phyloP scores from a whole-genome alignment of 257 asterid genomes.

The Coffea canephora region DNA sequence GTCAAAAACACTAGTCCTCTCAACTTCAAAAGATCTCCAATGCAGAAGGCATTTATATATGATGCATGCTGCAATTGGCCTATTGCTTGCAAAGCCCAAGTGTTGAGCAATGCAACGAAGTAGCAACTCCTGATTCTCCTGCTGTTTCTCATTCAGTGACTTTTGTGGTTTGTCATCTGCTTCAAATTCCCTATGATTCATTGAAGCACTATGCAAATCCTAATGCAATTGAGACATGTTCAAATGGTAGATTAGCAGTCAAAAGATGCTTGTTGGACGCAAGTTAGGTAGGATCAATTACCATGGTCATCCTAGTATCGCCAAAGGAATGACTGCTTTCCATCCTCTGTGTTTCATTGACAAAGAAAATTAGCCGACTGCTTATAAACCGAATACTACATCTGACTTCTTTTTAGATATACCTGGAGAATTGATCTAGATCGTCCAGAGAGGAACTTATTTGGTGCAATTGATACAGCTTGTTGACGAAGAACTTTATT shows the following conservation, averaged over 20 bases:
- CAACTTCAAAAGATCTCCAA: conserved; percentile 99
- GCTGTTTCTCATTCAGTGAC: conserved; percentile 94
- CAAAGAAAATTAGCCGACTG: conserved; percentile 27
- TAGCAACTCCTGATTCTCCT: conserved; percentile 91
- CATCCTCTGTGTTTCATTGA: conserved; percentile 61
- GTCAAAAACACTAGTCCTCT: conserved; percentile 91
- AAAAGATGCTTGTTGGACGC: conserved; percentile 21
- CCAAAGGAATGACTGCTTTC: conserved; percentile 64
- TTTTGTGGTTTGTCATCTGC: conserved; percentile 92
- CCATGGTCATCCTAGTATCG: conserved; percentile 68
- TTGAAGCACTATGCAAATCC: conserved; percentile 87
- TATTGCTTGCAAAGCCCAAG: conserved; percentile 83
- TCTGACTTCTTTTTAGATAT: conserved; percentile 16
- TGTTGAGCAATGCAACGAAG: conserved; percentile 78
- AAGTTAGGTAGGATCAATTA: conserved; percentile 35
- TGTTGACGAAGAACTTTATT: conserved; percentile 99
- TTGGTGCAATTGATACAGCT: conserved; percentile 91
- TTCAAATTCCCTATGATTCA: conserved; percentile 59
- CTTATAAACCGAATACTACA: not conserved
- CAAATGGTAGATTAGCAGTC: conserved; percentile 10
- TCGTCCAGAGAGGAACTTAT: conserved; percentile 92
- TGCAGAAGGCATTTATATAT: conserved; percentile 95
- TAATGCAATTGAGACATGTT: conserved; percentile 36
- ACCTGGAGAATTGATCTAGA: conserved; percentile 96
- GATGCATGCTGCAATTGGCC: conserved; percentile 93